Evolutionary conservation across 2,329 filamentous ascomycete genomes (phyloP), one percentile per base, ranked within the genome.

Genomic region (Arthrobotrys sinensis): DNA sequence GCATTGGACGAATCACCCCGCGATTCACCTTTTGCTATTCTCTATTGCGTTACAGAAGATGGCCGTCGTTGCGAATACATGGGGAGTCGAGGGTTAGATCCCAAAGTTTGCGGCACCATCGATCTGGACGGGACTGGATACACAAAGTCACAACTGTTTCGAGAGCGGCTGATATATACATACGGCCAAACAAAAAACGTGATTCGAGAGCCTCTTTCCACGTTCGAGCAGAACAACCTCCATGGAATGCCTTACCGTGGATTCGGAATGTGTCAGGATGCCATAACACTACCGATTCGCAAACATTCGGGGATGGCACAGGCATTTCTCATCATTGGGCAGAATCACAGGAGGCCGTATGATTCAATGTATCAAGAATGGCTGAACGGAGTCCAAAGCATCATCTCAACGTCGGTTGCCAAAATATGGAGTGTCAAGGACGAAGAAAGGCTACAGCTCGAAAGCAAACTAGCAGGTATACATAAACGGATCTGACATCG

Each of bases 251-350:
- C 66, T 16, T 67, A 57, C 8, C 66, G 73, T 7, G 73, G 73
- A 34, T 77, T 77, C 40, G 73, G 66, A 19, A 68, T 90, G 4
- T 92, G 91, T 72, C 87, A 87, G 11, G 90, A 91, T 0, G 89
- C 93, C 12, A 91, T 95, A 4, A 88, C 95, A 1, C 92, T 93
- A 81, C 92, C 93, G 0, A 91, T 96, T 91, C 92, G 0, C 93
- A 92, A 0, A 92, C 86, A 4, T 91, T 94, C 71, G 88, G 88
- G 2, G 90, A 92, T 0, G 88, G 94, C 0, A 14, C 73, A 77
- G 16, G 93, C 93, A 0, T 96, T 96, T 81, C 86, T 96, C 10
- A 88, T 96, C 1, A 87, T 96, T 83, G 93, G 92, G 3, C 86
- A 92, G 8, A 96, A 96, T 82, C 92, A 93, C 1, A 86, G 92